Evolutionary conservation across 208 protist genomes (phyloP), one percentile per base, ranked within the genome.

Genomic region (Leishmania tarentolae): DNA sequence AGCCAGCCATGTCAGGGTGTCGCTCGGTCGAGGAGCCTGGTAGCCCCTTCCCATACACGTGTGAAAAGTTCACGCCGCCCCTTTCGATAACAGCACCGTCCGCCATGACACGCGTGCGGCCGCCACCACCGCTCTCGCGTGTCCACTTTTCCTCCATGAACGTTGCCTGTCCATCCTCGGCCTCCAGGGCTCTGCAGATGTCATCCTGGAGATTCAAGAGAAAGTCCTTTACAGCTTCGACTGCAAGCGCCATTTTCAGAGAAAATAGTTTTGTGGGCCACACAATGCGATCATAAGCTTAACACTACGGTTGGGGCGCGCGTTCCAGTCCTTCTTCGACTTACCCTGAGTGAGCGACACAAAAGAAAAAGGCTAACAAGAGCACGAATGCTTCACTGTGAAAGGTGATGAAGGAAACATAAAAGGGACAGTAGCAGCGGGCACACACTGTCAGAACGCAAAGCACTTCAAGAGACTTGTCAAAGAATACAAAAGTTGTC

Each of bases 31-130:
- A 83, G 24, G 80, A 86, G 24, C 57, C 87, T 73, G 86, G 91
- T 59, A 97, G 63, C n/a, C 82, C 79, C 28, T 80, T 80, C 46
- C 92, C 93, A 52, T 75, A 79, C 31, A 97, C 91, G 75, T 89
- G 90, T 31, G 84, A 91, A 47, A 94, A 95, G 83, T 95, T 96
- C 44, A 95, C 91, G 44, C 91, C 93, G n/a, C 84, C 94, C 72
- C 96, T 95, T 78, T 97, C 94, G 42, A 95, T 82, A 3, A 95
- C 83, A 40, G 87, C 65, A 24, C 87, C 90, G 59, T 86, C 73
- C 17, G 37, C 56, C n/a, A 91, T 81, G 21, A 96, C 89, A 28
- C 94, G 85, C 57, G 92, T 93, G 42, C 83, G 85, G 52, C 93
- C 93, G 53, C 78, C 78, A 69, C 94, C 94, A 56, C 72, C 78